These are phyloP conservation scores for Hyphodiscus hymeniophilus DNA, from an alignment of 495 filamentous ascomycete species.

Conservation along the genomic window DNA sequence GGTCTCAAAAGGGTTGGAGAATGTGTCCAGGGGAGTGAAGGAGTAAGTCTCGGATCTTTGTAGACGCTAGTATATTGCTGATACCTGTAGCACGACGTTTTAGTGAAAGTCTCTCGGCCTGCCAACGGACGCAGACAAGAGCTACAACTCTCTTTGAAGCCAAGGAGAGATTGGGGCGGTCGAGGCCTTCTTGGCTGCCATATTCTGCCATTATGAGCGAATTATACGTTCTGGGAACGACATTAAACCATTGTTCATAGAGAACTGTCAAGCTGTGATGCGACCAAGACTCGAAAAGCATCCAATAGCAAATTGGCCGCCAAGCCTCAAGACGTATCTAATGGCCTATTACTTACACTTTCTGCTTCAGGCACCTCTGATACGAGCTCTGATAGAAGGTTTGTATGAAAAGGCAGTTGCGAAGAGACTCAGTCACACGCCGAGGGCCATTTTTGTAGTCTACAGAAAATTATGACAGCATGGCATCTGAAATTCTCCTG, in stretches of 20 bases:
- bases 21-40: conserved; percentile 79
- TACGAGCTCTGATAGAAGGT: no score
- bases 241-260: no score
- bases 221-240: no score
- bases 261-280: no score
- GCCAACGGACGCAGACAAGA: conserved; percentile 40
- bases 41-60: conserved; percentile 48
- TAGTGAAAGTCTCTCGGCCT: conserved; percentile 57
- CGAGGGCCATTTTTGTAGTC: not conserved
- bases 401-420: no score
- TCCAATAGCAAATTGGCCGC: no score
- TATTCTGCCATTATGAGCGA: conserved; percentile 57
- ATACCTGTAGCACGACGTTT: conserved; percentile 48
- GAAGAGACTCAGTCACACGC: no score
- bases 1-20: conserved; percentile 76
- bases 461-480: not conserved
- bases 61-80: not conserved
- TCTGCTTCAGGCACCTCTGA: no score
- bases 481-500: no score
- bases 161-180: conserved; percentile 78
- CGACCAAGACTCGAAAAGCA: no score
- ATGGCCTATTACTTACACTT: no score
- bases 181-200: conserved; percentile 84
- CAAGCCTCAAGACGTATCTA: no score
- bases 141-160: conserved; percentile 60